Conservation (phyloP, 2,329 filamentous ascomycete genomes). For the Xenoacremonium recifei region DNA sequence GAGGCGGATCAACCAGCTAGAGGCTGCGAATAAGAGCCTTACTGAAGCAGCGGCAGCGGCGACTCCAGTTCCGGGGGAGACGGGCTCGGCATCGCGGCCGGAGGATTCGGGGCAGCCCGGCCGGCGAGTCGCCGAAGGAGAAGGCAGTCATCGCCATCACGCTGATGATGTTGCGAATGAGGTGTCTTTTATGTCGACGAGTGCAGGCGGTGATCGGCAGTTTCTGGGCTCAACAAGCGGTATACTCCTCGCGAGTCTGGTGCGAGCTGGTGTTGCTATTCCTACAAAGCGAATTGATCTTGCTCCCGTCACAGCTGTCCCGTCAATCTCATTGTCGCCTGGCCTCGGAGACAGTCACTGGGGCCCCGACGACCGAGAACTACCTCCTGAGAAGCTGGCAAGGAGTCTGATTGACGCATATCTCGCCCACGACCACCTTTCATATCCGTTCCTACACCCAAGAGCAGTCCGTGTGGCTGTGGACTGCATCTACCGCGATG, state of each 20-base stretch:
- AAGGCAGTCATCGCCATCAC: conserved; percentile 1
- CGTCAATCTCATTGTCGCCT: conserved; percentile 9
- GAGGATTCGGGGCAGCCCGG: conserved; percentile 4
- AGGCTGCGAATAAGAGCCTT: conserved; percentile 28
- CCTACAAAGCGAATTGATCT: conserved; percentile 12
- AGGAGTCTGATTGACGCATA: conserved; percentile 39
- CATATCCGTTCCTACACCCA: conserved; percentile 39
- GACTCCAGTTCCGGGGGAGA: conserved; percentile 9
- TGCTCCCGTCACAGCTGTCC: background rate
- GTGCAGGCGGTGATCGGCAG: conserved; percentile 40
- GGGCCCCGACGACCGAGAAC: conserved; percentile 1
- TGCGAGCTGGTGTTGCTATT: conserved; percentile 23
- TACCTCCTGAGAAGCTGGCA: conserved; percentile 35
- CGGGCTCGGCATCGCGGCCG: conserved; percentile 3
- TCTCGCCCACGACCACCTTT: conserved; percentile 41
- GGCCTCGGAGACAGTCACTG: conserved; percentile 8
- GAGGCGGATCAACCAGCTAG: conserved; percentile 30
- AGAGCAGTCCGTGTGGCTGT: conserved; percentile 25
- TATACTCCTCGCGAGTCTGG: conserved; percentile 39
- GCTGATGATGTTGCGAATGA: conserved; percentile 34
- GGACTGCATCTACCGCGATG: conserved; percentile 30
- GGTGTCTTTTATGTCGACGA: conserved; percentile 41
- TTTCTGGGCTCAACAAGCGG: conserved; percentile 41
- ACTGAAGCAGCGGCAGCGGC: conserved; percentile 6
- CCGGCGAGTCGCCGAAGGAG: background rate